Percentiles rank a stretch among this genome's conserved stretches.
These are phyloP conservation scores for Ensete ventricosum DNA, from an alignment of 176 grass and related monocot species.

Conservation along the genomic window DNA sequence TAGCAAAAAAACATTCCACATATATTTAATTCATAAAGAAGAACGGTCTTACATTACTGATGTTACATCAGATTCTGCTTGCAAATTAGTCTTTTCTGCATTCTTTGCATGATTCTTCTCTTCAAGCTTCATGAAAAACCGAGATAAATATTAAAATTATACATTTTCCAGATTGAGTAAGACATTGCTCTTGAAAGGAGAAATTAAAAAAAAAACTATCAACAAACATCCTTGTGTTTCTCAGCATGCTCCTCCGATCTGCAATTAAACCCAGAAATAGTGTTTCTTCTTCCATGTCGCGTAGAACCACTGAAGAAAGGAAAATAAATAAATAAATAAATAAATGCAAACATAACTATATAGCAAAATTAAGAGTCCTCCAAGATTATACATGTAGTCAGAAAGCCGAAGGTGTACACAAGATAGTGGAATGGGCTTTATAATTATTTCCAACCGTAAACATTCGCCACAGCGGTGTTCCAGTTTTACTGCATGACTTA, in stretches of 20 bases:
- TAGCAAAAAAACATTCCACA: background rate
- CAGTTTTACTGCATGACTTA: constrained; percentile 30
- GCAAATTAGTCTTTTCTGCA: constrained; percentile 74
- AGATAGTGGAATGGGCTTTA: constrained; percentile 50
- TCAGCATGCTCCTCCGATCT: constrained; percentile 82
- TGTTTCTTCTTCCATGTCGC: constrained; percentile 35
- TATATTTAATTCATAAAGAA: background rate
- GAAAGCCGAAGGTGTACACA: constrained; percentile 18
- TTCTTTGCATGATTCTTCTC: constrained; percentile 85
- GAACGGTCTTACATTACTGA: constrained; percentile 15
- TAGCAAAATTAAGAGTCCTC: background rate
- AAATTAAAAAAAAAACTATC: constrained; percentile 8
- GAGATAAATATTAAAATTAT: constrained; percentile 6
- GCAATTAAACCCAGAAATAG: constrained; percentile 58
- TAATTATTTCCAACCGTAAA: constrained; percentile 38
- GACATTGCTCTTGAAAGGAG: background rate
- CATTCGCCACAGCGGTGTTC: constrained; percentile 8
- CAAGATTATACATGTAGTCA: background rate
- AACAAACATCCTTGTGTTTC: constrained; percentile 76
- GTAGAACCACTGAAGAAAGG: constrained; percentile 34
- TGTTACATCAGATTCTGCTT: constrained; percentile 71
- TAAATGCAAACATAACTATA: constrained; percentile 3
- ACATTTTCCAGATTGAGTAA: background rate
- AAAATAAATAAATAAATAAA: too few species aligned
- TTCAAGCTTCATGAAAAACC: constrained; percentile 92